These are phyloP conservation scores for Phytophthora pseudosyringae DNA, from an alignment of 352 stramenopile genomes.

Conservation along the genomic window DNA sequence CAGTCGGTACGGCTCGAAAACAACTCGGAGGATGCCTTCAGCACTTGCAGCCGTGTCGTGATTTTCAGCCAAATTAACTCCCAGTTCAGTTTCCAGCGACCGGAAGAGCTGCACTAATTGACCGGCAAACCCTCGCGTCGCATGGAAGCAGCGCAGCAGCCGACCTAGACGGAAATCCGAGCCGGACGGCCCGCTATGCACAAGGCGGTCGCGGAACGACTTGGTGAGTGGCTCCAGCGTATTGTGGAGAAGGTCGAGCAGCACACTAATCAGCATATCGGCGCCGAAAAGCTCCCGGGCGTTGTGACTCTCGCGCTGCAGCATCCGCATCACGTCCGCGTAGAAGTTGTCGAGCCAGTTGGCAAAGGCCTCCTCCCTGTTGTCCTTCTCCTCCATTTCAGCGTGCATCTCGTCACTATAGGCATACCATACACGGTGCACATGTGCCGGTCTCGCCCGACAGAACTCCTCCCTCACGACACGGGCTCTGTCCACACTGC, in stretches of 20 bases:
- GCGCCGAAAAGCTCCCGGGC: constrained; percentile 56
- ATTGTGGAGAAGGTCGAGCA: constrained; percentile 55
- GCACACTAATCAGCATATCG: constrained; percentile 32
- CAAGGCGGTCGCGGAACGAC: constrained; percentile 64
- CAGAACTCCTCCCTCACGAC: constrained; percentile 61
- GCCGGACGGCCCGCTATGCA: constrained; percentile 20
- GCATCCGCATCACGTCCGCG: constrained; percentile 53
- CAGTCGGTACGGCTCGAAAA: constrained; percentile 62
- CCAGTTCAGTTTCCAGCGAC: constrained; percentile 38
- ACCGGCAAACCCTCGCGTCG: constrained; percentile 50
- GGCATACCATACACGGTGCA: constrained; percentile 68
- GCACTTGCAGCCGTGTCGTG: constrained; percentile 11
- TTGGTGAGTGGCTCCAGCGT: constrained; percentile 55
- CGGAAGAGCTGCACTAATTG: constrained; percentile 54
- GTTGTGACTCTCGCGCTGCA: constrained; percentile 58
- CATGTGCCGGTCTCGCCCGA: constrained; percentile 42
- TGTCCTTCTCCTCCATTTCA: constrained; percentile 9
- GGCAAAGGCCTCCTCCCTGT: constrained; percentile 29
- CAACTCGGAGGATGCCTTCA: constrained; percentile 20
- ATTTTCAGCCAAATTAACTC: constrained; percentile 12
- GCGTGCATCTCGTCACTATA: constrained; percentile 37
- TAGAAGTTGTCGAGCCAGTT: constrained; percentile 70
- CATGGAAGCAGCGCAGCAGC: constrained; percentile 53
- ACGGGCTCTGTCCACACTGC: constrained; percentile 51
- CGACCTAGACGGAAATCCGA: constrained; percentile 36